phyloP scores from a whole-genome alignment of 352 stramenopile species.

The Pythium oligandrum region DNA sequence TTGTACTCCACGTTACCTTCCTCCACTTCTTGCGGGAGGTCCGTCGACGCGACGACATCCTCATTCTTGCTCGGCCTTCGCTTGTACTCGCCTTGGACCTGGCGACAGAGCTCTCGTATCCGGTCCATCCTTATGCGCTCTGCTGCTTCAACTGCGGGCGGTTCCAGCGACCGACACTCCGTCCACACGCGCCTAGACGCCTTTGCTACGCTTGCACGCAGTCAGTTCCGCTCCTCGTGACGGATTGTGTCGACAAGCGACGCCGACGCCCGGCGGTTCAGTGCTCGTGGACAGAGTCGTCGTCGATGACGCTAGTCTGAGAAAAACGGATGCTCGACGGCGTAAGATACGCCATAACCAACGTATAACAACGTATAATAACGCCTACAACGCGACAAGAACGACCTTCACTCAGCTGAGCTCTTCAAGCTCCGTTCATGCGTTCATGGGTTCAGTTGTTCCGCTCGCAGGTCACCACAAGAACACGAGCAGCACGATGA shows the following conservation, averaged over 20 bases:
- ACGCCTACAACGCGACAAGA: constrained; percentile 4
- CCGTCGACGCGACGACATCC: not conserved
- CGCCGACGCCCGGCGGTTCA: constrained; percentile 2
- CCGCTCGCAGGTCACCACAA: no score
- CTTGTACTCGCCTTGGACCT: constrained; percentile 18
- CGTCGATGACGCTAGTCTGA: not conserved
- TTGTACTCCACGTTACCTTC: constrained; percentile 92
- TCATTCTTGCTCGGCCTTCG: constrained; percentile 4
- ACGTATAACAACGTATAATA: constrained; percentile 5
- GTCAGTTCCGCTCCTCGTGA: not conserved
- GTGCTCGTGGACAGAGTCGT: no score
- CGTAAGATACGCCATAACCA: no score
- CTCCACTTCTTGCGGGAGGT: constrained; percentile 76
- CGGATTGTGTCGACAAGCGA: not conserved
- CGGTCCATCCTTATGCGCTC: constrained; percentile 12
- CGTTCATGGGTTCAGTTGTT: no score
- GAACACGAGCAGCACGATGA: no score
- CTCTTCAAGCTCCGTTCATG: no score
- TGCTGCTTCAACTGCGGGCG: not conserved
- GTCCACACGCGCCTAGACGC: not conserved
- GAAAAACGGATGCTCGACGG: constrained; percentile 5
- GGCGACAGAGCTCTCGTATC: constrained; percentile 23
- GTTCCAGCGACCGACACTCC: not conserved
- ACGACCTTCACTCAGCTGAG: constrained; percentile 10
- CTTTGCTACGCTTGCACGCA: not conserved